Conservation (phyloP, 331 rosid genomes). For the Acacia concinna region DNA sequence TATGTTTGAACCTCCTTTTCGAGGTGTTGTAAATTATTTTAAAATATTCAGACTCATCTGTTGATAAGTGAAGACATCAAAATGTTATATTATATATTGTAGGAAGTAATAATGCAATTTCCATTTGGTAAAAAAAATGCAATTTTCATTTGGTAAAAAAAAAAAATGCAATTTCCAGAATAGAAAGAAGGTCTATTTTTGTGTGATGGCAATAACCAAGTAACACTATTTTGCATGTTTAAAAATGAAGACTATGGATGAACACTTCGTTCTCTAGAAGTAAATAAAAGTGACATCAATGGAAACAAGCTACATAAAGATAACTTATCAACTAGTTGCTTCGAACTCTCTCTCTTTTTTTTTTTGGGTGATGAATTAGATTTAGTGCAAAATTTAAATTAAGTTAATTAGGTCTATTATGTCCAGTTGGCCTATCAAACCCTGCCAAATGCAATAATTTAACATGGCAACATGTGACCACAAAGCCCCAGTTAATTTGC, state of each 20-base stretch:
- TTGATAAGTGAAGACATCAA: constrained; percentile 15
- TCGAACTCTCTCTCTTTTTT: no score
- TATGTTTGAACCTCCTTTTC: constrained; percentile 28
- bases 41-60: constrained; percentile 24
- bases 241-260: background rate
- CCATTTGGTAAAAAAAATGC: background rate
- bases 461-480: no score
- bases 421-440: no score
- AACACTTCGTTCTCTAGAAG: background rate
- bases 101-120: background rate
- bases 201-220: background rate
- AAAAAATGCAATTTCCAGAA: constrained; percentile 11
- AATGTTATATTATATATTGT: background rate
- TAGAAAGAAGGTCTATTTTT: background rate
- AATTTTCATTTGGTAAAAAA: background rate
- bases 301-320: background rate
- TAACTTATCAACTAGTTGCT: no score
- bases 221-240: background rate
- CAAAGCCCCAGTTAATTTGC: no score
- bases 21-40: constrained; percentile 45
- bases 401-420: no score
- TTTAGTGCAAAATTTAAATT: no score
- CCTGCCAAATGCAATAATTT: no score
- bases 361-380: no score
- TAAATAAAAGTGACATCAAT: background rate